Evolutionary conservation across 192 early-diverging fungal genomes (phyloP).

Genomic region (Entrophospora sp.): DNA sequence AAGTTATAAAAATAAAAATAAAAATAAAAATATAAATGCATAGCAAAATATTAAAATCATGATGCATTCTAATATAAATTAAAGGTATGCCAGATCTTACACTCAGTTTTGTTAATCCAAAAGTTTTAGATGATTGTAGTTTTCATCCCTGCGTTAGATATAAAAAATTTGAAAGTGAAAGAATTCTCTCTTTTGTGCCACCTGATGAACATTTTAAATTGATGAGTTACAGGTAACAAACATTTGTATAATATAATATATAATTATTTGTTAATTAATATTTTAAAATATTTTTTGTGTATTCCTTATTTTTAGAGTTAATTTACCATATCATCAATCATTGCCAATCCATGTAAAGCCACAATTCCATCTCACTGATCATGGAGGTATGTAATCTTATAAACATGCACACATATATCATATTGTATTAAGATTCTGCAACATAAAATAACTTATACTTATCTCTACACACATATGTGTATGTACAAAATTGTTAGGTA

Average conservation of each 20-base stretch:
- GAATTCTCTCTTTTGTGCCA: slow-evolving; percentile 81
- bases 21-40: no score
- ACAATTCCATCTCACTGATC: slow-evolving; percentile 43
- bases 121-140: slow-evolving; percentile 66
- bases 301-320: slow-evolving; percentile 47
- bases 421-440: no score
- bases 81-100: slow-evolving; percentile 84
- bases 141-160: slow-evolving; percentile 89
- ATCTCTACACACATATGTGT: background rate
- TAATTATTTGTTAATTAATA: background rate
- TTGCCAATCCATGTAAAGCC: slow-evolving; percentile 59
- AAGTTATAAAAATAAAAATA: no score
- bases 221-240: slow-evolving; percentile 61
- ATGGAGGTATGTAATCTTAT: slow-evolving; percentile 35
- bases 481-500: slow-evolving; percentile 32
- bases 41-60: no score
- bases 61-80: background rate
- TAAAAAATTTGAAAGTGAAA: slow-evolving; percentile 71
- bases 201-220: slow-evolving; percentile 90
- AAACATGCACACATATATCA: background rate
- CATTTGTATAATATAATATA: background rate
- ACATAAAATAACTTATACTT: background rate
- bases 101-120: slow-evolving; percentile 60
- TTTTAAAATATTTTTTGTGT: background rate
- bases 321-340: slow-evolving; percentile 44